Percentiles rank a stretch among this genome's conserved stretches.
phyloP scores from a whole-genome alignment of 176 grass and related monocot species.

The Aegilops sharonensis region DNA sequence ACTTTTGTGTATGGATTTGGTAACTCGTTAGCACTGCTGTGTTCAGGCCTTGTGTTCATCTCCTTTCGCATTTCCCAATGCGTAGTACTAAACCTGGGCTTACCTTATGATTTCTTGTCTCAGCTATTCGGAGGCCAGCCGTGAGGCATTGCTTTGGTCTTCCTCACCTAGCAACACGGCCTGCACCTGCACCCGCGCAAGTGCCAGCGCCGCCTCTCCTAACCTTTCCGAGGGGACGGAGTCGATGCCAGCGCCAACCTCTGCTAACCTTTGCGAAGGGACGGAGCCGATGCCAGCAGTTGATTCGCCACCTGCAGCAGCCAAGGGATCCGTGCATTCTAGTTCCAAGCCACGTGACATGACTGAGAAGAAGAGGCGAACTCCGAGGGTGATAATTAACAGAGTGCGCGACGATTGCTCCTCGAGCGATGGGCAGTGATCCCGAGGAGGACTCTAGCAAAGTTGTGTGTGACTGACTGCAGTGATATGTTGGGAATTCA shows the following conservation, averaged over 20 bases:
- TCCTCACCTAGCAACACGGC: slow-evolving; percentile 44
- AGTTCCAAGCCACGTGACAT: slow-evolving; percentile 47
- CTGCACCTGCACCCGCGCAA: neutral
- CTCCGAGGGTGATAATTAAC: neutral
- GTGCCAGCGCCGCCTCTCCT: too few relatives aligned
- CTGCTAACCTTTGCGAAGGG: neutral
- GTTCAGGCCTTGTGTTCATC: neutral
- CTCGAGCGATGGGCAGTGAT: neutral
- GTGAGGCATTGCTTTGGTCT: slow-evolving; percentile 48
- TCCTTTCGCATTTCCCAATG: neutral
- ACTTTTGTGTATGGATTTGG: slow-evolving; percentile 54
- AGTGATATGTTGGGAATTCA: neutral
- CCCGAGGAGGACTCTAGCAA: neutral
- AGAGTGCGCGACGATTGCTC: neutral
- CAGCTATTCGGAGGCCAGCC: slow-evolving; percentile 49
- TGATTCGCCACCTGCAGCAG: slow-evolving; percentile 19
- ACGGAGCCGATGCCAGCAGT: slow-evolving; percentile 37
- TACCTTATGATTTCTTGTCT: neutral
- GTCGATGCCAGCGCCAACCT: neutral
- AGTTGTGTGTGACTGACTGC: neutral
- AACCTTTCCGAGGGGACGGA: too few relatives aligned
- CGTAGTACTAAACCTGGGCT: neutral
- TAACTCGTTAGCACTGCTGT: slow-evolving; percentile 26
- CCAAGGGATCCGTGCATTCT: neutral
- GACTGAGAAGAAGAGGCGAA: slow-evolving; percentile 45